phyloP scores from a whole-genome alignment of 106 monocot genomes.

The Phalaenopsis aphrodite region DNA sequence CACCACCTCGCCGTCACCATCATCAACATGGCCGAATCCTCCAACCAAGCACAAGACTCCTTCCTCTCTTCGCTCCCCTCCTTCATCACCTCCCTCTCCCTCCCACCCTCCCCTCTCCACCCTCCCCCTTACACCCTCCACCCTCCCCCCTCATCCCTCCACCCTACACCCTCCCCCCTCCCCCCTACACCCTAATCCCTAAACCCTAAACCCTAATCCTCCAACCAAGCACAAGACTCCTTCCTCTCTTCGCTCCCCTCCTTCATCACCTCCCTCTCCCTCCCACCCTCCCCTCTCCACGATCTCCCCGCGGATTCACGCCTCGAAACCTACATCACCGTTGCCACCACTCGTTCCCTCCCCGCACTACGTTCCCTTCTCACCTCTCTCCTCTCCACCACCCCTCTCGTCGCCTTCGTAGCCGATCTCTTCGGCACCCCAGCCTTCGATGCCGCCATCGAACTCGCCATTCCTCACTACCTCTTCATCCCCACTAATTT shows the following conservation, averaged over 20 bases:
- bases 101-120: too few species aligned
- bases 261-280: slow-evolving; percentile 11
- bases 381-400: slow-evolving; percentile 9
- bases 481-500: slow-evolving; percentile 28
- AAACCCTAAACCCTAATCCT: too few species aligned
- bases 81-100: slow-evolving; percentile 11
- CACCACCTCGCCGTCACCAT: slow-evolving; percentile 47
- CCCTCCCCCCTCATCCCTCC: too few species aligned
- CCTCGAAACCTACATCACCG: slow-evolving; percentile 20
- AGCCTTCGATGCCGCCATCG: slow-evolving; percentile 16
- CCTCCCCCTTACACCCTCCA: too few species aligned
- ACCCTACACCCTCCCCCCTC: too few species aligned
- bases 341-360: slow-evolving; percentile 17
- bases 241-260: slow-evolving; percentile 23
- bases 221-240: slow-evolving; percentile 9
- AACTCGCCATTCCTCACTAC: slow-evolving; percentile 33
- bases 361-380: slow-evolving; percentile 17
- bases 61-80: slow-evolving; percentile 32
- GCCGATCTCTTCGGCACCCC: slow-evolving; percentile 39
- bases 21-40: slow-evolving; percentile 12
- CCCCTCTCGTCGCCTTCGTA: slow-evolving; percentile 29
- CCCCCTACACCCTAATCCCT: too few species aligned
- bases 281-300: slow-evolving; percentile 28
- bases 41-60: slow-evolving; percentile 8
- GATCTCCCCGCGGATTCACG: slow-evolving; percentile 28